A percentile compares a stretch with the other conserved stretches of the same genome.
These are phyloP conservation scores for Starmerella sirachaensis DNA, from an alignment of 805 yeast genomes.

Conservation along the genomic window DNA sequence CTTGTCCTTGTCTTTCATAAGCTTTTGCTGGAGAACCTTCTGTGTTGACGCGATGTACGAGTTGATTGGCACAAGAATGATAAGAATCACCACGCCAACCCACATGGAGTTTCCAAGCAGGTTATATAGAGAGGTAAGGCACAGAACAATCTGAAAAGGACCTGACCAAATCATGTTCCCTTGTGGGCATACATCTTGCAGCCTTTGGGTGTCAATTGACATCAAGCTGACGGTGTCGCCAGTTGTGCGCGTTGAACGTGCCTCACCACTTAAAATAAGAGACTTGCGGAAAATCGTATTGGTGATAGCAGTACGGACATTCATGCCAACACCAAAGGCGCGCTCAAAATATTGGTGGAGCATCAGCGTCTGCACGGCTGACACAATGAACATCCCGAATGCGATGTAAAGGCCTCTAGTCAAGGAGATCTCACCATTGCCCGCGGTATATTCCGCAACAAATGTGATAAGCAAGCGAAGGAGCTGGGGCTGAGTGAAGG, in stretches of 20 bases:
- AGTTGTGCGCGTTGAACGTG: constrained; percentile 54
- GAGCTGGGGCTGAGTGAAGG: constrained; percentile 80
- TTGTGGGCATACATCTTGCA: constrained; percentile 70
- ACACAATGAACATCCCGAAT: constrained; percentile 47
- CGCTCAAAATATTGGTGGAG: constrained; percentile 54
- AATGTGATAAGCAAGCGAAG: constrained; percentile 52
- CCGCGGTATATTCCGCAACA: constrained; percentile 36
- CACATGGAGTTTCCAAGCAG: constrained; percentile 83
- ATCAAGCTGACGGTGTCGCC: constrained; percentile 91
- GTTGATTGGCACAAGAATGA: constrained; percentile 69
- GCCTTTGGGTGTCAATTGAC: constrained; percentile 86
- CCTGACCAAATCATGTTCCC: constrained; percentile 83
- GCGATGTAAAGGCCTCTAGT: constrained; percentile 55
- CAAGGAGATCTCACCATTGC: constrained; percentile 28
- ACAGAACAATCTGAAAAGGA: constrained; percentile 72
- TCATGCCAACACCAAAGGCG: constrained; percentile 46
- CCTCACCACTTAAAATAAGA: constrained; percentile 51
- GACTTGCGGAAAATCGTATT: constrained; percentile 63
- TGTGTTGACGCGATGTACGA: constrained; percentile 47
- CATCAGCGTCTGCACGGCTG: constrained; percentile 48
- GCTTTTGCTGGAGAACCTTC: constrained; percentile 62
- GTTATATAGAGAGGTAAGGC: constrained; percentile 59
- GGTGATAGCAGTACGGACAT: constrained; percentile 46
- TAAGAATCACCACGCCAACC: constrained; percentile 74
- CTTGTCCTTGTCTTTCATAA: constrained; percentile 82